phyloP scores from a whole-genome alignment of 495 filamentous ascomycete species.

The Penicillium coffeae region DNA sequence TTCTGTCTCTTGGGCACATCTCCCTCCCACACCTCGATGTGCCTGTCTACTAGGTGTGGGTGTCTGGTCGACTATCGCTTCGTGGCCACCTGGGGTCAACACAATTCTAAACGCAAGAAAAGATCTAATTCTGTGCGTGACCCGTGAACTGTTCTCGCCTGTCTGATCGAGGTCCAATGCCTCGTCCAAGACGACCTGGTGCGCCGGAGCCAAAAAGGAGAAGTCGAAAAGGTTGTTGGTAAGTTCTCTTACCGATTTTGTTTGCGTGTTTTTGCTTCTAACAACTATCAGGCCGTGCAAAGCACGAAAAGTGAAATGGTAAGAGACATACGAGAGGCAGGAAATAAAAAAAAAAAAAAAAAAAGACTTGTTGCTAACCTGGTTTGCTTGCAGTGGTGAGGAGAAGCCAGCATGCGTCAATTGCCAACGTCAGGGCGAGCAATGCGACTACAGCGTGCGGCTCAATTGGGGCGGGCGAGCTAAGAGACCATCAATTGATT shows the following conservation, averaged over 20 bases:
- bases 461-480: slow-evolving; percentile 78
- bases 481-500: slow-evolving; percentile 39
- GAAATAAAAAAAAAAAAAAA: not conserved
- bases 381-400: slow-evolving; percentile 52
- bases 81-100: slow-evolving; percentile 37
- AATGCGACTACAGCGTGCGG: slow-evolving; percentile 81
- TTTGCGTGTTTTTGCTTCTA: not conserved
- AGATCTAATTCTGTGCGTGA: slow-evolving; percentile 12
- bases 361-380: not conserved
- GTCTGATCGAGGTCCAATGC: slow-evolving; percentile 50
- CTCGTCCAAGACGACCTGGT: slow-evolving; percentile 62
- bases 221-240: slow-evolving; percentile 86
- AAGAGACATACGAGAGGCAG: slow-evolving; percentile 7
- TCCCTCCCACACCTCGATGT: slow-evolving; percentile 42
- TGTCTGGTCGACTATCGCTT: slow-evolving; percentile 45
- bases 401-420: slow-evolving; percentile 75
- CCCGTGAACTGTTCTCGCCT: slow-evolving; percentile 10
- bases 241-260: slow-evolving; percentile 35
- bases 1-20: slow-evolving; percentile 19
- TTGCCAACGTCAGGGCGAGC: slow-evolving; percentile 70
- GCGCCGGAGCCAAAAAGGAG: slow-evolving; percentile 65
- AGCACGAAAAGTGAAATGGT: slow-evolving; percentile 81
- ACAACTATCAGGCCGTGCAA: slow-evolving; percentile 66
- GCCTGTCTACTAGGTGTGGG: slow-evolving; percentile 37
- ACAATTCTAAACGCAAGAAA: slow-evolving; percentile 30